phyloP scores from a whole-genome alignment of 2,329 filamentous ascomycete genomes.

The Calycina herbarum region DNA sequence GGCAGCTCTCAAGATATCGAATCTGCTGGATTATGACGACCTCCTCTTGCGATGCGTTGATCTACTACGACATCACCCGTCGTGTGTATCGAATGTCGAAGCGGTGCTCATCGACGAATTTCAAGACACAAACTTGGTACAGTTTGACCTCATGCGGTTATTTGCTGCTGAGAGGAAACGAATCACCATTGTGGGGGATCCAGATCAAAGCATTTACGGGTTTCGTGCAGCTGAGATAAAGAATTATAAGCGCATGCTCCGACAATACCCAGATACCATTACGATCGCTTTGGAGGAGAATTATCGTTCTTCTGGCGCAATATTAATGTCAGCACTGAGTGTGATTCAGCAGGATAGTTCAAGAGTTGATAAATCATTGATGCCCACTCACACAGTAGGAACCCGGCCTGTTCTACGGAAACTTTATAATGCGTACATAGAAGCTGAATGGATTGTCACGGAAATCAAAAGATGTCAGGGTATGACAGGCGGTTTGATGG shows the following conservation, averaged over 20 bases:
- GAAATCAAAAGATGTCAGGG: constrained; percentile 73
- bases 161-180: constrained; percentile 70
- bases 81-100: constrained; percentile 86
- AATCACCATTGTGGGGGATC: constrained; percentile 96
- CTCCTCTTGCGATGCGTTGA: constrained; percentile 81
- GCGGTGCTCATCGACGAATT: constrained; percentile 95
- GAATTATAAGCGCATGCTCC: constrained; percentile 78
- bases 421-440: constrained; percentile 66
- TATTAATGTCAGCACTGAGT: constrained; percentile 75
- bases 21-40: constrained; percentile 92
- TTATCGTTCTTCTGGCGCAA: constrained; percentile 86
- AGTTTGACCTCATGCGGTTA: constrained; percentile 91
- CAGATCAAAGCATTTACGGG: constrained; percentile 96
- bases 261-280: constrained; percentile 73
- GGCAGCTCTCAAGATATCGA: constrained; percentile 69
- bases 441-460: constrained; percentile 85
- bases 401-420: constrained; percentile 78
- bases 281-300: constrained; percentile 90
- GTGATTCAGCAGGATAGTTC: constrained; percentile 88
- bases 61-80: constrained; percentile 69
- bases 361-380: constrained; percentile 75
- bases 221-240: constrained; percentile 91
- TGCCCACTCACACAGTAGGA: constrained; percentile 78
- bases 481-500: constrained; percentile 73
- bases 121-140: constrained; percentile 92